Percentiles rank a stretch among this genome's conserved stretches.
phyloP scores from a whole-genome alignment of 805 yeast genomes.

The Ogataea allantospora region DNA sequence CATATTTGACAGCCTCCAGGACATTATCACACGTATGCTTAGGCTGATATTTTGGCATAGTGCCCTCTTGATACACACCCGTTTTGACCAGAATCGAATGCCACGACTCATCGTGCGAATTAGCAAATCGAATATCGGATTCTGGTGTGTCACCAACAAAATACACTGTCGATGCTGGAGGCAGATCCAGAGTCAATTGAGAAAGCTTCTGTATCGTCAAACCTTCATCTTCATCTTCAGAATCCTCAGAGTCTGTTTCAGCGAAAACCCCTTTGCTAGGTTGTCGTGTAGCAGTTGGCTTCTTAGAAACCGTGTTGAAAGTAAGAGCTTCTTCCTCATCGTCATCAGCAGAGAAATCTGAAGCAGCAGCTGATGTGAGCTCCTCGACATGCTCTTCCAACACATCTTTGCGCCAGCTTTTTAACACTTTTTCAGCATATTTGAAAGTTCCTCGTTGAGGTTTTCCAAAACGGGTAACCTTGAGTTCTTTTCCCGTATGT shows the following conservation, averaged over 20 bases:
- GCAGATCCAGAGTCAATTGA: slow-evolving; percentile 53
- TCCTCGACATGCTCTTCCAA: slow-evolving; percentile 69
- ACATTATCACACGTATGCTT: slow-evolving; percentile 72
- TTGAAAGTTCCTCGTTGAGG: slow-evolving; percentile 86
- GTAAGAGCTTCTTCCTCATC: slow-evolving; percentile 17
- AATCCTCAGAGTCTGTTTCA: slow-evolving; percentile 34
- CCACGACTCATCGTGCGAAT: slow-evolving; percentile 84
- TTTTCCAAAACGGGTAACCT: slow-evolving; percentile 83
- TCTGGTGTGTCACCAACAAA: slow-evolving; percentile 92
- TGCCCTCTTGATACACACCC: slow-evolving; percentile 82
- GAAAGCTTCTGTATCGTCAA: slow-evolving; percentile 45
- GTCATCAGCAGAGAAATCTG: slow-evolving; percentile 19
- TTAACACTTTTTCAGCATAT: slow-evolving; percentile 75
- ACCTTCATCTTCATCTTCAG: slow-evolving; percentile 36
- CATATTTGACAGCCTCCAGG: slow-evolving; percentile 78
- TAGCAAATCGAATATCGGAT: slow-evolving; percentile 83
- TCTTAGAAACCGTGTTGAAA: slow-evolving; percentile 15
- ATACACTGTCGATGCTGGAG: slow-evolving; percentile 83
- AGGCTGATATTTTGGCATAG: slow-evolving; percentile 76
- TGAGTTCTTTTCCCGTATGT: slow-evolving; percentile 77
- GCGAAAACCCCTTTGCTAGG: slow-evolving; percentile 20
- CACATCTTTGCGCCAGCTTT: slow-evolving; percentile 75
- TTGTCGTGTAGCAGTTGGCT: background rate
- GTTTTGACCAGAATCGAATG: slow-evolving; percentile 81
- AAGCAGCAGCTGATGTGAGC: slow-evolving; percentile 21